These are phyloP conservation scores for Aspergillus spinulosporus DNA, from an alignment of 2,329 filamentous ascomycete species.

Conservation along the genomic window DNA sequence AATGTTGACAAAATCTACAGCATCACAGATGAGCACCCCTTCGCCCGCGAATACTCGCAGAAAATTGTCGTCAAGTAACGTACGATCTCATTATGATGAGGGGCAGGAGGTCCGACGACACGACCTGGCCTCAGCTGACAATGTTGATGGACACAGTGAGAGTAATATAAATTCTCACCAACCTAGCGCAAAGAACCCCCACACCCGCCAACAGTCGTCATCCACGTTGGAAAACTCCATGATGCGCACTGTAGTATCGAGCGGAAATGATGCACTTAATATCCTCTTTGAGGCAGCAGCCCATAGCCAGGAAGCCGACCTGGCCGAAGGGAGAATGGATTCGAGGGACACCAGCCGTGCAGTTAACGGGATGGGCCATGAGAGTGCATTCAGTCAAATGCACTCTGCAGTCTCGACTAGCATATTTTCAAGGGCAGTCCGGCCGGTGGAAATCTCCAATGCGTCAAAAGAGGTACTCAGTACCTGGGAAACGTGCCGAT, in stretches of 20 bases:
- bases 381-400: constrained; percentile 21
- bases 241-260: constrained; percentile 52
- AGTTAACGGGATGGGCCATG: constrained; percentile 11
- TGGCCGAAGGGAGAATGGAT: constrained; percentile 29
- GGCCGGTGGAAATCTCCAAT: constrained; percentile 32
- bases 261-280: constrained; percentile 55
- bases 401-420: constrained; percentile 24
- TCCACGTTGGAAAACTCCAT: constrained; percentile 38
- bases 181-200: constrained; percentile 5
- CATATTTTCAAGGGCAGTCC: constrained; percentile 23
- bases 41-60: constrained; percentile 9
- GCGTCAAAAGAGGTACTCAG: constrained; percentile 41
- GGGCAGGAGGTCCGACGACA: constrained; percentile 3
- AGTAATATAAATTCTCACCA: constrained; percentile 7
- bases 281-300: constrained; percentile 54
- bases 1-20: constrained; percentile 5
- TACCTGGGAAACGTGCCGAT: constrained; percentile 53
- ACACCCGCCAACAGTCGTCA: constrained; percentile 28
- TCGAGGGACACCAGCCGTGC: constrained; percentile 24
- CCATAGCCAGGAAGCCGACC: constrained; percentile 42
- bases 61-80: constrained; percentile 10
- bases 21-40: constrained; percentile 14
- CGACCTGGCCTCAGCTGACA: constrained; percentile 5
- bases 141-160: constrained; percentile 1
- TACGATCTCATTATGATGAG: neutral